Percentiles rank a stretch among this genome's conserved stretches.
Evolutionary conservation across 2,329 filamentous ascomycete species (phyloP).

Genomic region (Claviceps pusilla): DNA sequence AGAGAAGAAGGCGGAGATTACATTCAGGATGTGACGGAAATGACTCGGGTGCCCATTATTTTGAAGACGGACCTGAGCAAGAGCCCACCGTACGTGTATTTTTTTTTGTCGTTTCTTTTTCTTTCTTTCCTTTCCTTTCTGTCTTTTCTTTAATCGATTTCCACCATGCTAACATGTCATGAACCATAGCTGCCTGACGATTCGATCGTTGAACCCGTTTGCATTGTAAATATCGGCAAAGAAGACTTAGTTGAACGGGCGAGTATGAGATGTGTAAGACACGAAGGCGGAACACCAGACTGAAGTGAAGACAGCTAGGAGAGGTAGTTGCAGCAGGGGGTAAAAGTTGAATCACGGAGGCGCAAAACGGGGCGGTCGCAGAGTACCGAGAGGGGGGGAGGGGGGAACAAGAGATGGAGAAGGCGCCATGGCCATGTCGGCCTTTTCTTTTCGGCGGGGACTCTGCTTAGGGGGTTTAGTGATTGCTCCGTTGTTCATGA

Average conservation of each 20-base stretch:
- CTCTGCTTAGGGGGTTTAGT: neutral
- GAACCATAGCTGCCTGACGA: conserved; percentile 55
- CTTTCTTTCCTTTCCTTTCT: no score
- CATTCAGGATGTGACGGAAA: conserved; percentile 96
- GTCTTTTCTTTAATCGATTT: neutral
- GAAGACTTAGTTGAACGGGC: neutral
- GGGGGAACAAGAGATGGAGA: conserved; percentile 1
- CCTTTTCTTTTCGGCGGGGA: neutral
- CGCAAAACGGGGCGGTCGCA: no score
- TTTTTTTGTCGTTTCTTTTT: neutral
- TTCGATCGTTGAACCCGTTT: conserved; percentile 68
- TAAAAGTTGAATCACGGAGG: no score
- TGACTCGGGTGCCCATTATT: conserved; percentile 94
- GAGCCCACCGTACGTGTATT: conserved; percentile 84
- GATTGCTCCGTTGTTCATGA: neutral
- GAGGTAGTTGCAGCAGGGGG: neutral
- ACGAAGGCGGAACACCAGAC: neutral
- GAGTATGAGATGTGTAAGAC: neutral
- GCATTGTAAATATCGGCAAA: conserved; percentile 32
- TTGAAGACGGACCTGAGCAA: conserved; percentile 96
- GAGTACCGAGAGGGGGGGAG: neutral
- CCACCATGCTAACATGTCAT: neutral
- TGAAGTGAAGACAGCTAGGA: neutral
- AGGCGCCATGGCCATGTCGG: neutral
- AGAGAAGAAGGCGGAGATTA: conserved; percentile 88